These are phyloP conservation scores for Sporothrix variecibatus DNA, from an alignment of 2,329 filamentous ascomycete genomes.

Conservation along the genomic window DNA sequence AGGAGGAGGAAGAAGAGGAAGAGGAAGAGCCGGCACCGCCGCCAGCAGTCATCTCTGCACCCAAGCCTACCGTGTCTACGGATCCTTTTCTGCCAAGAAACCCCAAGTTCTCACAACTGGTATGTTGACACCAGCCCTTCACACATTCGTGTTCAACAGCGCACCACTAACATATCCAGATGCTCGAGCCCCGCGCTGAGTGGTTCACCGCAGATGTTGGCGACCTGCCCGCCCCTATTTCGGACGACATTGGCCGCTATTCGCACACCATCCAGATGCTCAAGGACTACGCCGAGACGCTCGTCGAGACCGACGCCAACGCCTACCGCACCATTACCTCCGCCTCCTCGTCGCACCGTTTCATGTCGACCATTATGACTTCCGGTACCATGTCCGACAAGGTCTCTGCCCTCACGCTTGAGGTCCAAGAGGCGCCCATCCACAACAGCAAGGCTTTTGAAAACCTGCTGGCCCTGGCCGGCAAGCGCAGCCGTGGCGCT, in stretches of 20 bases:
- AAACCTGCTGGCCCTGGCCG: slow-evolving; percentile 76
- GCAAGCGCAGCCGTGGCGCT: slow-evolving; percentile 90
- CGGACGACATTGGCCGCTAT: slow-evolving; percentile 50
- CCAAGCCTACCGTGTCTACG: slow-evolving; percentile 27
- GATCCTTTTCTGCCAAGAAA: slow-evolving; percentile 30
- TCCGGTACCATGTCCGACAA: slow-evolving; percentile 97
- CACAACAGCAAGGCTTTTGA: slow-evolving; percentile 92
- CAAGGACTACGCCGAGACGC: slow-evolving; percentile 69
- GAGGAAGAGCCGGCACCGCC: slow-evolving; percentile 36
- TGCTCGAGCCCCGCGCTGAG: slow-evolving; percentile 59
- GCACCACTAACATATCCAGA: slow-evolving; percentile 40
- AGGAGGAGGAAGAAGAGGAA: slow-evolving; percentile 37
- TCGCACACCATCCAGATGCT: slow-evolving; percentile 51
- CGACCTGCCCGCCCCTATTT: slow-evolving; percentile 46
- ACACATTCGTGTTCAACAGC: neutral
- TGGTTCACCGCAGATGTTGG: slow-evolving; percentile 54
- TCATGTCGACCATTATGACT: slow-evolving; percentile 95
- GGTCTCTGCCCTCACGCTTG: slow-evolving; percentile 89
- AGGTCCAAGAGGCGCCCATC: slow-evolving; percentile 92
- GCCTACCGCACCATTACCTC: slow-evolving; percentile 73
- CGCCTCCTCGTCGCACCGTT: slow-evolving; percentile 87
- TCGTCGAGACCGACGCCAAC: slow-evolving; percentile 77
- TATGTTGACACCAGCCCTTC: slow-evolving; percentile 39
- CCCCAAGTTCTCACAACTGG: slow-evolving; percentile 40
- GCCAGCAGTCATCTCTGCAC: slow-evolving; percentile 23